These are phyloP conservation scores for Cladorrhinum sp. DNA, from an alignment of 2,329 filamentous ascomycete genomes.

Conservation along the genomic window DNA sequence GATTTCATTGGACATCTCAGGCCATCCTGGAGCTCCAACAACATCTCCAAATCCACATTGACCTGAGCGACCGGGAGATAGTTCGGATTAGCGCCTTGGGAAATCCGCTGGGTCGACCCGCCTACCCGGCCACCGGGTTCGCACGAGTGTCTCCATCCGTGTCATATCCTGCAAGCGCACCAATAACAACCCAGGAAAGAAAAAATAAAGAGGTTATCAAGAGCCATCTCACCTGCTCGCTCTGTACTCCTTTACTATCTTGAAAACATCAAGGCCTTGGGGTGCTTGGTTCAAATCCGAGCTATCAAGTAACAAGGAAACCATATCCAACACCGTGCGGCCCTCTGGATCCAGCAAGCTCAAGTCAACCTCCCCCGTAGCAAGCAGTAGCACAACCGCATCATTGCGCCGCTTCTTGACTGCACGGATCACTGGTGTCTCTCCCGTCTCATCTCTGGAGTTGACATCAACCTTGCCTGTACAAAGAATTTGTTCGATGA, in stretches of 20 bases:
- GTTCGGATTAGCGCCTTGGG: not conserved
- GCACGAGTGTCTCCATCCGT: too few relatives aligned
- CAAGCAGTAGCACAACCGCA: not conserved
- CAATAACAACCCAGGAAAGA: too few relatives aligned
- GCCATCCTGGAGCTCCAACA: not conserved
- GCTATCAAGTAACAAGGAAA: too few relatives aligned
- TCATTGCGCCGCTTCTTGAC: not conserved
- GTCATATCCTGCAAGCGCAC: too few relatives aligned
- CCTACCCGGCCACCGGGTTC: slow-evolving; percentile 13
- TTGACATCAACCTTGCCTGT: not conserved
- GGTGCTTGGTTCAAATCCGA: too few relatives aligned
- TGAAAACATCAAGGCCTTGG: too few relatives aligned
- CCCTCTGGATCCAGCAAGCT: not conserved
- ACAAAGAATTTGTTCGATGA: not conserved
- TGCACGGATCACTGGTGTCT: not conserved
- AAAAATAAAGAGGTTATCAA: too few relatives aligned
- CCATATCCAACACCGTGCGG: not conserved
- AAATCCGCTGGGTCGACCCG: slow-evolving; percentile 3
- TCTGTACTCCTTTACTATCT: too few relatives aligned
- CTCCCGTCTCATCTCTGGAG: not conserved
- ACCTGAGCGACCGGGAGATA: not conserved
- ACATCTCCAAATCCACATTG: not conserved
- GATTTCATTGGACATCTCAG: not conserved
- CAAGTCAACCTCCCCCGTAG: not conserved
- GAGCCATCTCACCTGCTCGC: too few relatives aligned